Base-by-base conservation (phyloP, 2,329 filamentous ascomycete species). In the Trichoderma gracile region DNA sequence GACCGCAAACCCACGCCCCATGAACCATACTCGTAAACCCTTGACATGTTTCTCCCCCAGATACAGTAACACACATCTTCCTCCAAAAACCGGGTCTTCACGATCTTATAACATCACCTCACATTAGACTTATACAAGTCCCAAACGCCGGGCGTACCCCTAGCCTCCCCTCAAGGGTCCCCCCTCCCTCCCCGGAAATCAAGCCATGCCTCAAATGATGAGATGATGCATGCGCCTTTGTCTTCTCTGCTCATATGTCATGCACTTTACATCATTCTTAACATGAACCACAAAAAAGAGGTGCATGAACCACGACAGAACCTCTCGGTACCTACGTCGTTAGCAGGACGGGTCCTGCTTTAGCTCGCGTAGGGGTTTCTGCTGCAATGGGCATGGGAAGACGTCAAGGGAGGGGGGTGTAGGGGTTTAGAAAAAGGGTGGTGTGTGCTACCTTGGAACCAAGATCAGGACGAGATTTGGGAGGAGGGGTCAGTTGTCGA, bases 291-390 rank as follows among this genome's bases (percentile, higher is more conserved):
- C 33, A 38, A 38, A 14, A 38, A 10, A 54, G 14, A 19, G 58
- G 58, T 54, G 58, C 58, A 62, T 62, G 58, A 62, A 62, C 58
- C 58, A 38, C 14, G 33, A 14, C 3, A 27, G 52, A 43, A 60
- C 8, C 58, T 25, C 27, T 45, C 56, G 45, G 30, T 53, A 23
- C 40, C 23, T 33, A 52, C 42, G 17, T 58, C 42, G n/a, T 38
- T 50, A 33, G 58, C 49, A 54, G 46, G 17, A 52, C 49, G 49
- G 58, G 49, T 38, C 58, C 23, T 62, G 49, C 58, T 38, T 62
- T 62, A 62, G 58, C 58, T 54, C n/a, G 25, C 10, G 58, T 54
- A 62, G 49, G 58, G 58, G 49, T 46, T 19, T 19, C 25, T 38
- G 4, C 33, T 38, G 33, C 33, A 38, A 14, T 38, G 19, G 46